Base-by-base conservation (phyloP, 139 green algal species). In the Asterochloris erici region DNA sequence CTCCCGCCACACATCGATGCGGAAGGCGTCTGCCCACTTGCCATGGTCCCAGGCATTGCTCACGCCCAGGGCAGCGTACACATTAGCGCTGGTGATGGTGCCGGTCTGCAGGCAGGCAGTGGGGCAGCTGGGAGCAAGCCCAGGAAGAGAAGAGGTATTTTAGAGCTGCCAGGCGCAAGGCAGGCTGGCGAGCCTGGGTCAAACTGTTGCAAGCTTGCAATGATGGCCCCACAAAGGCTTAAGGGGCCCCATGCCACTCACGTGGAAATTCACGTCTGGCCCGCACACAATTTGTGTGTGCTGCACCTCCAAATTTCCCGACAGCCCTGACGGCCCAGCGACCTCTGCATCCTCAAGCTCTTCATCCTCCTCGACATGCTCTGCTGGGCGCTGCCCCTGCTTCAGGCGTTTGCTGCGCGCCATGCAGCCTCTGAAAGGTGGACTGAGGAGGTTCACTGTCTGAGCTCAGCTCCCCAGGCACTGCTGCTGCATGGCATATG, bases 41-140 rank as follows among this genome's bases (percentile, higher is more conserved):
- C 89, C 83, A 21, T 95, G 77, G 64, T 92, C 81, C 88, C 95
- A 96, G 17, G 84, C 84, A 79, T 96, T 94, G 88, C 98, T 93
- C 27, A 97, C 82, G 21, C 92, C 94, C 47, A 95, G 54, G 9
- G 91, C 82, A 70, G 85, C 79, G 77, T 93, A 98, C 26, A 88
- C 78, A 63, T 90, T 90, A 15, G 93, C 91, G 11, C 91, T 90
- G 0, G 91, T 95, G 12, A 83, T 82, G 13, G 91, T 97, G 63
- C 81, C 87, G 12, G 92, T 93, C 92, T 97, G 91, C 77, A 63
- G 21, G 17, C 27, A 27, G 11, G 24, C 0, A 27, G 12, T 16
- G 61, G 16, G 14, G 14, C 66, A 66, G 2, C 66, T 28, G 47
- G 24, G 24, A 60, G 12, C 54, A 19, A 1, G 26, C 24, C 16